Evolutionary conservation across 139 green algal species (phyloP).

Genomic region (Chlorella vulgaris): DNA sequence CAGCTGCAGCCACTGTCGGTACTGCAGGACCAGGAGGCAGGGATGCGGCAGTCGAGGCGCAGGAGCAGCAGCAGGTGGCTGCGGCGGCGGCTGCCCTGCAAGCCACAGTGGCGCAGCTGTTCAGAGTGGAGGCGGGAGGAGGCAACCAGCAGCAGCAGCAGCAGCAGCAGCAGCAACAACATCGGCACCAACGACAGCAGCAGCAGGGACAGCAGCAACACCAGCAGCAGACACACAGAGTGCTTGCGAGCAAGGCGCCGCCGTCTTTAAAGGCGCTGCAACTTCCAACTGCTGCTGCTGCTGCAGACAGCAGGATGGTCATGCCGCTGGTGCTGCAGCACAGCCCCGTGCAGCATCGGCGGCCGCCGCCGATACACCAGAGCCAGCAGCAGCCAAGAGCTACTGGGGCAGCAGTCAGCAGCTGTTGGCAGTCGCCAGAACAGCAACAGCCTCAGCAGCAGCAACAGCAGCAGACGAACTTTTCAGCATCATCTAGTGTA

Average conservation of each 20-base stretch:
- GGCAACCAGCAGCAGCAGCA: no score
- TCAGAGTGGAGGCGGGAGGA: no score
- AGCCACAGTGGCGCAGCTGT: no score
- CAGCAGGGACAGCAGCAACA: no score
- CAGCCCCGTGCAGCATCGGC: not conserved
- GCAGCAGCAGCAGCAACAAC: no score
- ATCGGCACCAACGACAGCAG: no score
- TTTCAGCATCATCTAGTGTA: not conserved
- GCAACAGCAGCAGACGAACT: not conserved
- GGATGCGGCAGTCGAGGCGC: not conserved
- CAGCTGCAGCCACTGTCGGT: not conserved
- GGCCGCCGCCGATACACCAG: not conserved
- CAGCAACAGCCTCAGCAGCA: not conserved
- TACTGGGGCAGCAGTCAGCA: not conserved
- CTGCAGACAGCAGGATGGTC: not conserved
- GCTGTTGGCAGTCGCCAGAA: not conserved
- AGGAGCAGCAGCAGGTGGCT: not conserved
- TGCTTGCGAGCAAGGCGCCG: no score
- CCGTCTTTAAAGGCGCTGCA: not conserved
- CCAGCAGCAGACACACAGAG: no score
- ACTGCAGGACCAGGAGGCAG: not conserved
- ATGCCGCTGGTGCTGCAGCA: constrained; percentile 24
- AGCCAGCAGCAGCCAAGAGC: not conserved
- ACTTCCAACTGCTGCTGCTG: no score
- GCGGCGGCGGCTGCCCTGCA: no score